Evolutionary conservation across 257 asterid species (phyloP).

Genomic region (Henckelia pumila): DNA sequence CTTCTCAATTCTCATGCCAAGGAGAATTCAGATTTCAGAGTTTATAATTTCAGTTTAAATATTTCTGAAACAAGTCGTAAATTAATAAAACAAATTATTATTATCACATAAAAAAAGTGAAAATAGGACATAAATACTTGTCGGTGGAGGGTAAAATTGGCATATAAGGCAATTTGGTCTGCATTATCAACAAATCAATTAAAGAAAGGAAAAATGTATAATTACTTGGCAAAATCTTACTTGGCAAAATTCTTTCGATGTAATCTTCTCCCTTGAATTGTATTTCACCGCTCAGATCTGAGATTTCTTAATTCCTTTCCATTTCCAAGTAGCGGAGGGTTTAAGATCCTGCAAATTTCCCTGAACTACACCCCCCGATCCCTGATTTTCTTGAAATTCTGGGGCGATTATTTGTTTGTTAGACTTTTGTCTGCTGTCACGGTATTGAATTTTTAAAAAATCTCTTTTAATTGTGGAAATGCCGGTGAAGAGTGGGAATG

Average conservation of each 20-base stretch:
- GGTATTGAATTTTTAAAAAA: constrained; percentile 22
- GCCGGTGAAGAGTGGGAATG: constrained; percentile 58
- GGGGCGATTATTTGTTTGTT: neutral
- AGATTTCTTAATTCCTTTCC: neutral
- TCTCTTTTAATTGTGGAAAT: constrained; percentile 29
- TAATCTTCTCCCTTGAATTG: neutral
- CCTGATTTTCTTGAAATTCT: neutral
- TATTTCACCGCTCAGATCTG: neutral
- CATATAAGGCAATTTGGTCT: neutral
- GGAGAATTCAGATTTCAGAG: no score
- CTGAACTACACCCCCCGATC: neutral
- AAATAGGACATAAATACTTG: no score
- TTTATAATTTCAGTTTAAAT: no score
- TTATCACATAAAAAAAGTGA: no score
- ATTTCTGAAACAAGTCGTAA: no score
- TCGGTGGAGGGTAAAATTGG: neutral
- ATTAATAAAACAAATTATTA: no score
- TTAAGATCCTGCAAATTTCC: neutral
- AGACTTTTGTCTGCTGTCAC: neutral
- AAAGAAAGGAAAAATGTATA: neutral
- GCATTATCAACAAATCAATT: no score
- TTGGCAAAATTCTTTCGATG: neutral
- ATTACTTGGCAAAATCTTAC: neutral
- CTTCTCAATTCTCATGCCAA: no score
- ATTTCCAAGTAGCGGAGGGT: neutral